Evolutionary conservation across 148 eudicot genomes (phyloP), one percentile per base, ranked within the genome.

Genomic region (Dysphania ambrosioides): DNA sequence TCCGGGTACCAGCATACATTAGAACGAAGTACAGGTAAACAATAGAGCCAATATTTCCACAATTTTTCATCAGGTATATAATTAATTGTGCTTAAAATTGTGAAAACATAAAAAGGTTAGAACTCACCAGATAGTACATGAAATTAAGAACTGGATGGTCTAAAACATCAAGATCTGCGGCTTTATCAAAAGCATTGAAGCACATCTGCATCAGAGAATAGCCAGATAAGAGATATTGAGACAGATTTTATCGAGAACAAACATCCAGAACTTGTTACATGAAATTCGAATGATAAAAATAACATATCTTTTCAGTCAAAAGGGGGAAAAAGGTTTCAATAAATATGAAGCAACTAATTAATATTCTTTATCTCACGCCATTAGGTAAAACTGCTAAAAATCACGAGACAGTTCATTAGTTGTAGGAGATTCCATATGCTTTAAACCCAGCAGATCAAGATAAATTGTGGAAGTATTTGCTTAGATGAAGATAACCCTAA

Each of bases 151-250:
- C 55, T 11, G 98, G 97, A 81, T 95, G 98, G 76, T 92, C 82
- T 86, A 94, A 71, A 69, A 92, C 91, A 74, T 95, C 97, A 59
- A 95, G 87, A 72, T 90, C 82, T 26, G 97, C 97, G 77, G 88
- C 88, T 82, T 79, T 74, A 80, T 95, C 90, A 78, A 95, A 95
- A 73, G 98, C 98, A 76, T 88, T 82, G 36, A 95, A 85, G 89
- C 91, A 92, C 92, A 95, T 92, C 98, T 95, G 90, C 68, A 75
- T 41, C 34, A 56, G 29, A 61, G 7, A 66, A 5, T 23, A 41
- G 32, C 47, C 71, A 12, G 21, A n/a, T n/a, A n/a, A 27, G 42
- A 31, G 18, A n/a, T 29, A 24, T 44, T 26, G 35, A 38, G 42
- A 53, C 36, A 75, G 41, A 16, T 23, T 26, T 40, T 59, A 8